Evolutionary conservation across 2,329 filamentous ascomycete genomes (phyloP).

Genomic region (Aspergillus sp.): DNA sequence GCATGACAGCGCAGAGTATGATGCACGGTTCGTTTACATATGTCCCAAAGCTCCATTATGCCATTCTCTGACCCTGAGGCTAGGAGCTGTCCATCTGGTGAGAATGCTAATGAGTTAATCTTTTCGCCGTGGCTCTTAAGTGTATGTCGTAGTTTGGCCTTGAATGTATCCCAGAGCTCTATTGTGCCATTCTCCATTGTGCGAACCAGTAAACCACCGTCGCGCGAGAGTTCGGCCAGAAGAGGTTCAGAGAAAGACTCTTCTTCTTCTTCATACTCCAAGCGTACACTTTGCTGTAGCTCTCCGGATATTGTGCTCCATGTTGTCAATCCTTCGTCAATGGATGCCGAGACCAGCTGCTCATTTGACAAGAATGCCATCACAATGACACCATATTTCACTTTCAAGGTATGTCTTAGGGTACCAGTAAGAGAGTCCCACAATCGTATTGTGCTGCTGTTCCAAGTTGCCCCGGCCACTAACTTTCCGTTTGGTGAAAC

Average conservation of each 20-base stretch:
- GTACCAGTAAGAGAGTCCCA: background rate
- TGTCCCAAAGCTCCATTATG: slow-evolving; percentile 4
- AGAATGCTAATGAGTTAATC: background rate
- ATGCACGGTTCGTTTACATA: too few relatives aligned
- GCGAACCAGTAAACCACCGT: too few relatives aligned
- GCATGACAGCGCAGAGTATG: too few relatives aligned
- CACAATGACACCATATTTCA: fast-evolving
- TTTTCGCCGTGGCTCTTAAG: background rate
- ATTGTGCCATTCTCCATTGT: too few relatives aligned
- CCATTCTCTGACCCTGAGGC: background rate
- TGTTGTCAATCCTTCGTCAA: background rate
- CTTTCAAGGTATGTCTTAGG: background rate
- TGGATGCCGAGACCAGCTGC: background rate
- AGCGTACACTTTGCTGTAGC: too few relatives aligned
- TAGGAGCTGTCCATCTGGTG: background rate
- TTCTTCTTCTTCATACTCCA: too few relatives aligned
- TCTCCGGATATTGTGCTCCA: too few relatives aligned
- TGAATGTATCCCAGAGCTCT: too few relatives aligned
- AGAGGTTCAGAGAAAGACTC: too few relatives aligned
- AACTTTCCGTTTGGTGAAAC: background rate
- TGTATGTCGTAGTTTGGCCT: background rate
- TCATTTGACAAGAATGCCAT: background rate
- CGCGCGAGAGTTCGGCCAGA: too few relatives aligned
- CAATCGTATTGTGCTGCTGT: background rate
- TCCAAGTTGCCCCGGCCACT: fast-evolving